Conservation (phyloP, 2,329 filamentous ascomycete genomes). For the Aspergillus aculeatus region DNA sequence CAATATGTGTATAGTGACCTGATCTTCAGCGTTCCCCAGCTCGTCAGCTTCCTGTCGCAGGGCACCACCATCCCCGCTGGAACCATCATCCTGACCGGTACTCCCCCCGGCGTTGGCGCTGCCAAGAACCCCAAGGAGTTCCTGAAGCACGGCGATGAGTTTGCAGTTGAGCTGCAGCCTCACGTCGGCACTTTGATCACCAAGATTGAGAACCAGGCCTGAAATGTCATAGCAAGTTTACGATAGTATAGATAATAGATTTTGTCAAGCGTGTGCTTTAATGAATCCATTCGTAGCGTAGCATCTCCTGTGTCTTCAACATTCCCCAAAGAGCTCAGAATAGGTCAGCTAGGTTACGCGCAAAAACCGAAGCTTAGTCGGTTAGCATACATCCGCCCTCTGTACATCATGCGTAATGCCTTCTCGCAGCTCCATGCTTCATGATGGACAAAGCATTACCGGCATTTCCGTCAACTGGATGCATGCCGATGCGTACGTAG, state of each 20-base stretch:
- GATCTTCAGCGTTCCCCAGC: constrained; percentile 53
- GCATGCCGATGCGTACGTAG: neutral
- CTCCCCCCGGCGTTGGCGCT: constrained; percentile 44
- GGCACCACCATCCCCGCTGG: constrained; percentile 45
- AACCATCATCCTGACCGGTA: constrained; percentile 47
- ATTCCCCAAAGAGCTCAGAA: too few species aligned
- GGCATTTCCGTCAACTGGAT: neutral
- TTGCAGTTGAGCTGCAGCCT: constrained; percentile 50
- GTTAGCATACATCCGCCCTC: too few species aligned
- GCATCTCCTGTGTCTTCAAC: too few species aligned
- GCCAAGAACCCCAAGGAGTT: constrained; percentile 44
- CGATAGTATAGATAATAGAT: neutral
- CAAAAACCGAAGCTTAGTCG: too few species aligned
- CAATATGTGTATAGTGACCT: constrained; percentile 45
- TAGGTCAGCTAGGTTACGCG: too few species aligned
- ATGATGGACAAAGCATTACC: neutral
- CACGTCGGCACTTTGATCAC: constrained; percentile 51
- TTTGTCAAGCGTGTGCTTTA: neutral
- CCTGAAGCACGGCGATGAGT: constrained; percentile 48
- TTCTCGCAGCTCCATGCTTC: too few species aligned
- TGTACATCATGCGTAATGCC: too few species aligned
- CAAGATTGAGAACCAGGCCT: constrained; percentile 38
- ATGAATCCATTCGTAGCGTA: too few species aligned
- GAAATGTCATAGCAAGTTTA: neutral
- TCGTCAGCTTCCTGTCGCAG: constrained; percentile 41